These are phyloP conservation scores for Calocybe cyanea DNA, from an alignment of 768 basidiomycete species.

Conservation along the genomic window DNA sequence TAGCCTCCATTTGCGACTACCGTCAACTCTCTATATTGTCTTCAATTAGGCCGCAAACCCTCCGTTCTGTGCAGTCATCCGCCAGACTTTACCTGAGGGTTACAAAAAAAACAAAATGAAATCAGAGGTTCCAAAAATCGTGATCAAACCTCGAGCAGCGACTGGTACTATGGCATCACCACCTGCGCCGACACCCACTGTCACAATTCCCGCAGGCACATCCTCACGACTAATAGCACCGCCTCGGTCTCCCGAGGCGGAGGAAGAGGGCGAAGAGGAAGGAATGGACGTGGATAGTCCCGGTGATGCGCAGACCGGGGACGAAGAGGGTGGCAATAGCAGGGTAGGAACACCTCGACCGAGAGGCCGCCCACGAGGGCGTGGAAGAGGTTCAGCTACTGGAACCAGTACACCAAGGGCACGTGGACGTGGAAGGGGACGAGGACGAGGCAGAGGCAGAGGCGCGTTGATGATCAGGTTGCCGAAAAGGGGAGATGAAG, in stretches of 20 bases:
- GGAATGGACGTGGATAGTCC: slow-evolving; percentile 36
- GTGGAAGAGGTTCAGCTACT: slow-evolving; percentile 27
- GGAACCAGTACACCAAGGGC: slow-evolving; percentile 28
- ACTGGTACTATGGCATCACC: slow-evolving; percentile 19
- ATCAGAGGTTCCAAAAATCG: slow-evolving; percentile 38
- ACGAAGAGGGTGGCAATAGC: slow-evolving; percentile 21
- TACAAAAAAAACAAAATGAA: no score
- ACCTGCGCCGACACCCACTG: slow-evolving; percentile 14
- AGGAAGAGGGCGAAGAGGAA: slow-evolving; percentile 31
- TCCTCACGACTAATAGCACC: slow-evolving; percentile 18
- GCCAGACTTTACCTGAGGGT: no score
- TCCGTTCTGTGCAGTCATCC: no score
- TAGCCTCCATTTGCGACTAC: no score
- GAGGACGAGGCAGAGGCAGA: slow-evolving; percentile 25
- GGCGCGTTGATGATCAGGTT: slow-evolving; percentile 26
- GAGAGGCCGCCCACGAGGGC: slow-evolving; percentile 40
- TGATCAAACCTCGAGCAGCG: slow-evolving; percentile 40
- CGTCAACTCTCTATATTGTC: no score
- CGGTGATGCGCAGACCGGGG: slow-evolving; percentile 27
- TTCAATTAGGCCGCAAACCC: no score
- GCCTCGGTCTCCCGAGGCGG: slow-evolving; percentile 22
- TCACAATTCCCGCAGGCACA: slow-evolving; percentile 21
- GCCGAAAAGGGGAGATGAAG: slow-evolving; percentile 27
- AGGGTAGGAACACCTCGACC: slow-evolving; percentile 28
- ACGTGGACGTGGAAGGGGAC: slow-evolving; percentile 36